A percentile compares a stretch with the other conserved stretches of the same genome.
Conservation (phyloP, 345 rosid species). For the Eucalyptus sideroxylon region DNA sequence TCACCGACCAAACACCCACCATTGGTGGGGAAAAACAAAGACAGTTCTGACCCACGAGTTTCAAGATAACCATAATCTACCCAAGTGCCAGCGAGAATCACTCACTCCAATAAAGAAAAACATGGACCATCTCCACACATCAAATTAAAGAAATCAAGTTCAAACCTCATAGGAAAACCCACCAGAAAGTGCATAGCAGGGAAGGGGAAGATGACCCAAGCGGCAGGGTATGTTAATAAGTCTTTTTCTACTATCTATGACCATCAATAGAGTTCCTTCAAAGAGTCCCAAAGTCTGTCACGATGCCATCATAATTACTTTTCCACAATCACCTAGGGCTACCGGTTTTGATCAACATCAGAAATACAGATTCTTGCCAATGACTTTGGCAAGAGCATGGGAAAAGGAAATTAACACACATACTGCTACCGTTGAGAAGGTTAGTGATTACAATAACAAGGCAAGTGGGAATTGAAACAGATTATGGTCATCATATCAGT, state of each 20-base stretch:
- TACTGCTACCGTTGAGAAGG: conserved; percentile 54
- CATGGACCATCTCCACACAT: not conserved
- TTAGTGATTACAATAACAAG: conserved; percentile 67
- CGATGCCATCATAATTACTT: conserved; percentile 9
- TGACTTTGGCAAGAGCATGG: conserved; percentile 14
- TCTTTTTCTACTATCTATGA: not conserved
- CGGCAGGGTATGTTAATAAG: not conserved
- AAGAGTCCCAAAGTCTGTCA: conserved; percentile 17
- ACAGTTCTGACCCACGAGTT: not conserved
- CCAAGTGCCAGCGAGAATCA: not conserved
- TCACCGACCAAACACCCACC: not conserved
- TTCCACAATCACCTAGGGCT: conserved; percentile 49
- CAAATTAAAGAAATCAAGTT: not conserved
- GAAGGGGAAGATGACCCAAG: not conserved
- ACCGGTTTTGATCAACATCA: conserved; percentile 35
- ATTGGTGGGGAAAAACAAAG: not conserved
- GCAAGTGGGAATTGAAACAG: not conserved
- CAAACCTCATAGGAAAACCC: not conserved
- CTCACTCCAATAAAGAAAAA: not conserved
- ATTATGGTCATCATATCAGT: conserved; percentile 51
- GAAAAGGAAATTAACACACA: conserved; percentile 43
- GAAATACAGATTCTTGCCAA: conserved; percentile 45
- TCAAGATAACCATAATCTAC: not conserved
- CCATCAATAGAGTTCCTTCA: not conserved
- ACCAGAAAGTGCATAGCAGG: not conserved